These are phyloP conservation scores for Stachybotrys elegans DNA, from an alignment of 2,329 filamentous ascomycete species.

Conservation along the genomic window DNA sequence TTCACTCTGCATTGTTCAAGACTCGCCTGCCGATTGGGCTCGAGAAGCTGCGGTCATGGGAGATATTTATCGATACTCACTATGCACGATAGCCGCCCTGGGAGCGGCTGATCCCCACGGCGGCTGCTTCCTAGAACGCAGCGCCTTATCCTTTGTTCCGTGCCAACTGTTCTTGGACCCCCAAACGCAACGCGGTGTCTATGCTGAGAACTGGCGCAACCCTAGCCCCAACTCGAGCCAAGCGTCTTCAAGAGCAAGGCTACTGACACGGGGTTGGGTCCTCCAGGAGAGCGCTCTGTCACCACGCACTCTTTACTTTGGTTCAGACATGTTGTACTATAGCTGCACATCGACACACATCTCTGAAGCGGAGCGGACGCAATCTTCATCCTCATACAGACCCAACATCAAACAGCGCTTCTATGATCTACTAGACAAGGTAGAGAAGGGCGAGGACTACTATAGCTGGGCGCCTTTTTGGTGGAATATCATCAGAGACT, in stretches of 20 bases:
- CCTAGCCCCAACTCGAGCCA: not conserved
- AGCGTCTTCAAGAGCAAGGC: not conserved
- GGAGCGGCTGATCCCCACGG: not conserved
- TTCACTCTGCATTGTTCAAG: too few relatives aligned
- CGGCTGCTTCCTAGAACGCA: not conserved
- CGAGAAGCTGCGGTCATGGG: not conserved
- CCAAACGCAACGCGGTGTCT: not conserved
- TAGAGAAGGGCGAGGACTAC: not conserved
- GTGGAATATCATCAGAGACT: not conserved
- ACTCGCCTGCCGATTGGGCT: not conserved
- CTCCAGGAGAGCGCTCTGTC: slow-evolving; percentile 1
- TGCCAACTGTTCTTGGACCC: not conserved
- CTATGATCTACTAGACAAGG: not conserved
- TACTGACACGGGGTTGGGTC: slow-evolving; percentile 1
- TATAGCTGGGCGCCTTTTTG: not conserved
- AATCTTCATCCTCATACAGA: not conserved
- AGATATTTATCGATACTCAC: not conserved
- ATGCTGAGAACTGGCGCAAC: not conserved
- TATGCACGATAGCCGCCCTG: slow-evolving; percentile 1
- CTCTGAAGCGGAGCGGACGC: not conserved
- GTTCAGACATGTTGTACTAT: not conserved
- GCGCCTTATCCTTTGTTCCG: not conserved
- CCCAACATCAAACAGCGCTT: not conserved
- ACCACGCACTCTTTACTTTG: slow-evolving; percentile 1
- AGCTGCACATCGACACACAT: not conserved